Conservation (phyloP, 176 grass and related monocot genomes). For the Oryza punctata region DNA sequence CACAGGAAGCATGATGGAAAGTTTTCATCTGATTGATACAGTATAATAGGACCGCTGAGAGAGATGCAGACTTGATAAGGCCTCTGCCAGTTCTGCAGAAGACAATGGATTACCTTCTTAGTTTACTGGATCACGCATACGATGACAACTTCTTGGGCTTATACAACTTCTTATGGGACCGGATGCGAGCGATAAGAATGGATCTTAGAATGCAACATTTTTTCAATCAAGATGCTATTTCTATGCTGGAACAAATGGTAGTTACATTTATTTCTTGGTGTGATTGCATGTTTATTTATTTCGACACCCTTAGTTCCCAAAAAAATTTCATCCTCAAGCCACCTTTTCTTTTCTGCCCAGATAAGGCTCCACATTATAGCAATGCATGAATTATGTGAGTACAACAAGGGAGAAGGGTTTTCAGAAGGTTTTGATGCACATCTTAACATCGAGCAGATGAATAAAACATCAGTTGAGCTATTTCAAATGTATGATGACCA, state of each 20-base stretch:
- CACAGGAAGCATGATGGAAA: constrained; percentile 51
- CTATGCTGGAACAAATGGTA: constrained; percentile 99
- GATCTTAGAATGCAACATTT: constrained; percentile 99
- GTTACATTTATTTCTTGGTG: constrained; percentile 3
- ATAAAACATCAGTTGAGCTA: constrained; percentile 91
- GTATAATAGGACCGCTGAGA: constrained; percentile 96
- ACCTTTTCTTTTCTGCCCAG: constrained; percentile 52
- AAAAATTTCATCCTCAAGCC: constrained; percentile 11
- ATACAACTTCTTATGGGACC: constrained; percentile 99
- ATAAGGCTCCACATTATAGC: constrained; percentile 94
- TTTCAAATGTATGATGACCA: constrained; percentile 99
- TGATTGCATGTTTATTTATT: constrained; percentile 18
- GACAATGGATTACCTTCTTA: constrained; percentile 88
- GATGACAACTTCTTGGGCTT: constrained; percentile 76
- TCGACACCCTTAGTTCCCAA: not conserved
- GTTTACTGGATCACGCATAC: constrained; percentile 79
- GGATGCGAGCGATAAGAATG: constrained; percentile 97
- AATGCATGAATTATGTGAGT: constrained; percentile 94
- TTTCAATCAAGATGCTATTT: constrained; percentile 75
- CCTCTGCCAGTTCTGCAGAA: constrained; percentile 88
- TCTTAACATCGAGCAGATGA: constrained; percentile 99
- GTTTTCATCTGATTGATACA: constrained; percentile 70
- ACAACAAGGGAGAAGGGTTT: constrained; percentile 93
- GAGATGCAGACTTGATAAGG: constrained; percentile 86
- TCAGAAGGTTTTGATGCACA: constrained; percentile 97